Conservation (phyloP, 2,329 filamentous ascomycete genomes). For the Ramularia endophylla region DNA sequence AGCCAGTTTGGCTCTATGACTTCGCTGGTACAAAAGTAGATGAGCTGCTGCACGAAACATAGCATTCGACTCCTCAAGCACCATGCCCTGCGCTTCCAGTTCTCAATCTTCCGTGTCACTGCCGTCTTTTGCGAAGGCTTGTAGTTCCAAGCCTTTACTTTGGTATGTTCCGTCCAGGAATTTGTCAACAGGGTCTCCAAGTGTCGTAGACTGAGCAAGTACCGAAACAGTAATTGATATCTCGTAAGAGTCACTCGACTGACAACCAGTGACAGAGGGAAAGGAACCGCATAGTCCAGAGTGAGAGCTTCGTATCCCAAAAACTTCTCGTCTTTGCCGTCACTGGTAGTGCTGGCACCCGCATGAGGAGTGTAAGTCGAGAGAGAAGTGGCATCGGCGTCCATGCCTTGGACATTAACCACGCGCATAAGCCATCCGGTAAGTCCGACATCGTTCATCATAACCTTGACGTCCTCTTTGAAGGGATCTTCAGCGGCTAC, state of each 20-base stretch:
- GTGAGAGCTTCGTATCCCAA: slow-evolving; percentile 92
- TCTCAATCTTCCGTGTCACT: slow-evolving; percentile 63
- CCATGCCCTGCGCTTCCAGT: slow-evolving; percentile 91
- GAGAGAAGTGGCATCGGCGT: slow-evolving; percentile 51
- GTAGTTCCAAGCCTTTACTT: slow-evolving; percentile 75
- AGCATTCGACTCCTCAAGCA: slow-evolving; percentile 90
- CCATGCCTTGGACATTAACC: slow-evolving; percentile 92
- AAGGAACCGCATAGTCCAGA: slow-evolving; percentile 89
- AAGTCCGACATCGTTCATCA: slow-evolving; percentile 91
- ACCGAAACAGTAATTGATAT: slow-evolving; percentile 93
- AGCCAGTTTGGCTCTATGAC: slow-evolving; percentile 99
- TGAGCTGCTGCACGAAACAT: slow-evolving; percentile 90
- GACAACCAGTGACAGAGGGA: slow-evolving; percentile 91
- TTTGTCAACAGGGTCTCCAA: slow-evolving; percentile 80
- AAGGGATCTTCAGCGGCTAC: slow-evolving; percentile 92
- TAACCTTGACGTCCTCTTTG: slow-evolving; percentile 96
- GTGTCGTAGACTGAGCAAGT: slow-evolving; percentile 82
- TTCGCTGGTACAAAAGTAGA: slow-evolving; percentile 95
- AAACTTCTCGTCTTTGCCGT: slow-evolving; percentile 69
- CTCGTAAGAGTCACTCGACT: slow-evolving; percentile 94
- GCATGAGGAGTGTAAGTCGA: slow-evolving; percentile 64
- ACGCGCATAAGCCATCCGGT: slow-evolving; percentile 94
- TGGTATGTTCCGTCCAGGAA: slow-evolving; percentile 86
- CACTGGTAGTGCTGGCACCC: slow-evolving; percentile 34
- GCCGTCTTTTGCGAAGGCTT: slow-evolving; percentile 44